phyloP scores from a whole-genome alignment of 768 basidiomycete species.

The Calocera viscosa region DNA sequence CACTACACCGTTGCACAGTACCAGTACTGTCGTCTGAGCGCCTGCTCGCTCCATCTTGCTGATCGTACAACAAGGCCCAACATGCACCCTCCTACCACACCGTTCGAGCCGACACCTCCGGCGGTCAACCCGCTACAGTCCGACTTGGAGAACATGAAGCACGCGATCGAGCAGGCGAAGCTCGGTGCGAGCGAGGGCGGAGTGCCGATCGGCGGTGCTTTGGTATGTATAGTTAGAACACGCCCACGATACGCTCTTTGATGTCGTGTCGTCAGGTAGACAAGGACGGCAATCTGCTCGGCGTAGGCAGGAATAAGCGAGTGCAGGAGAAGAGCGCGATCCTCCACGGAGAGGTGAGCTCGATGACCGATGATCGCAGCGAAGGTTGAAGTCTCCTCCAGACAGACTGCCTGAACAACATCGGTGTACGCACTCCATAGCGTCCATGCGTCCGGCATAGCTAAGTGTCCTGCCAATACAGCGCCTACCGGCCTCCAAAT shows the following conservation, averaged over 20 bases:
- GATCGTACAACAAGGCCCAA: no score
- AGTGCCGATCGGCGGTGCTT: slow-evolving; percentile 49
- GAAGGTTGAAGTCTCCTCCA: neutral
- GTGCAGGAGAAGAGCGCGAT: slow-evolving; percentile 36
- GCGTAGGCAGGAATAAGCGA: slow-evolving; percentile 36
- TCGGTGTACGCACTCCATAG: slow-evolving; percentile 31
- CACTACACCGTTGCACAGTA: no score
- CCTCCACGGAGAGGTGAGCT: slow-evolving; percentile 36
- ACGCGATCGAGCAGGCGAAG: slow-evolving; percentile 31
- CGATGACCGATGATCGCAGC: neutral
- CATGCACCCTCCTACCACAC: neutral
- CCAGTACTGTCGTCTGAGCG: no score
- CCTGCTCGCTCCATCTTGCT: no score
- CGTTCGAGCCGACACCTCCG: slow-evolving; percentile 14
- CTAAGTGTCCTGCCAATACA: no score
- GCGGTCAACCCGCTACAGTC: slow-evolving; percentile 6
- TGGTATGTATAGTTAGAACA: slow-evolving; percentile 24
- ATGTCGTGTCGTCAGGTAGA: slow-evolving; percentile 11
- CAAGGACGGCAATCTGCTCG: slow-evolving; percentile 26
- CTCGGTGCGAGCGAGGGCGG: slow-evolving; percentile 42
- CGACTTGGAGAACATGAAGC: slow-evolving; percentile 20
- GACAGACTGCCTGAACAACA: slow-evolving; percentile 38
- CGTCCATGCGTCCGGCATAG: no score
- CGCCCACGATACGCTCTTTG: no score
- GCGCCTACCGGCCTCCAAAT: slow-evolving; percentile 15